Evolutionary conservation across 176 grass and related monocot species (phyloP).

Genomic region (Eremochloa ophiuroides): DNA sequence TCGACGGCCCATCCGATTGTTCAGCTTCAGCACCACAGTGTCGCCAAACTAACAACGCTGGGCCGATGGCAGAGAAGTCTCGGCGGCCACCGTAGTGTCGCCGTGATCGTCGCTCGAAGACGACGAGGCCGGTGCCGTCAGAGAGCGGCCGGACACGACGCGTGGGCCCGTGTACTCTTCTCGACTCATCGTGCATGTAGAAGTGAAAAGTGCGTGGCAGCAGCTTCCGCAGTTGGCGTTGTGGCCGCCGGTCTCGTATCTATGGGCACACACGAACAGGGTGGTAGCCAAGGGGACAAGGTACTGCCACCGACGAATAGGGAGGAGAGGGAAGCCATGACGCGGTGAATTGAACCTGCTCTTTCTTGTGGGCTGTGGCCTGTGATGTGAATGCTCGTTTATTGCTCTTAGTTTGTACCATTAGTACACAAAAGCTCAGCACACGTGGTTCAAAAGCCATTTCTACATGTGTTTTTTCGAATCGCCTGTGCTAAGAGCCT

Average conservation of each 20-base stretch:
- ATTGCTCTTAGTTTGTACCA: too few species aligned
- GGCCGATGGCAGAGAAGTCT: background rate
- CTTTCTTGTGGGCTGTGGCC: too few species aligned
- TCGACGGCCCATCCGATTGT: background rate
- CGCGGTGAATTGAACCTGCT: too few species aligned
- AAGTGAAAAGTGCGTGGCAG: background rate
- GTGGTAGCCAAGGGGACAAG: background rate
- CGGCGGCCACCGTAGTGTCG: background rate
- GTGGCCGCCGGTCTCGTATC: too few species aligned
- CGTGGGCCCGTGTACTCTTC: background rate
- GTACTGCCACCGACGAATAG: background rate
- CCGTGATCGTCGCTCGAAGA: background rate
- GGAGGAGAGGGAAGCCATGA: background rate
- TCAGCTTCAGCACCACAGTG: background rate
- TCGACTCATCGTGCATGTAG: conserved; percentile 8
- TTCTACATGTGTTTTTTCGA: too few species aligned
- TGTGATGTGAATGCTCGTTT: too few species aligned
- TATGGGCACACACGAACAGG: background rate
- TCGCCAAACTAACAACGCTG: background rate
- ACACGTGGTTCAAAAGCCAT: too few species aligned
- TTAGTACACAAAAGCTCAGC: too few species aligned
- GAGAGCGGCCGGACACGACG: background rate
- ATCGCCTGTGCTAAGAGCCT: too few species aligned
- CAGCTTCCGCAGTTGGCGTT: background rate
- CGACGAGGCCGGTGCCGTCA: background rate